Evolutionary conservation across 306 rosid species (phyloP), one percentile per base, ranked within the genome.

Genomic region (Abrus pulchellus): DNA sequence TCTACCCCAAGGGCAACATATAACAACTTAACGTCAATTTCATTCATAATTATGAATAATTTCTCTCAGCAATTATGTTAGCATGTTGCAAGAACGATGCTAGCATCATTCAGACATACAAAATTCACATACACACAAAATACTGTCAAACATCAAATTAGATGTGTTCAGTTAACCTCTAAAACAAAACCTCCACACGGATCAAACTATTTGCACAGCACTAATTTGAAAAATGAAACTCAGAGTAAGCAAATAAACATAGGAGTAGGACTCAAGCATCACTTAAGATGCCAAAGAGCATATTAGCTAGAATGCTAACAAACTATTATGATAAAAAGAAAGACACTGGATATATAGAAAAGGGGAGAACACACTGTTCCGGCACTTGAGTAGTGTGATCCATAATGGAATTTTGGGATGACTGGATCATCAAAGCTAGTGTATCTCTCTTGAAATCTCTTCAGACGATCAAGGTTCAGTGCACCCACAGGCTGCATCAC

Each of bases 311-410:
- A 66, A 68, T 54, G 60, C 6, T 32, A 71, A 79, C 27, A 60
- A 56, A 56, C 65, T 70, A 71, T 10, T 45, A 33, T 74, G 52
- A 78, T 45, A 47, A 78, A 72, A 4, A 20, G 34, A 74, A 65
- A 14, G 80, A 41, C 78, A 4, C 27, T 13, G 36, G 3, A 75
- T 83, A 13, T 45, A 5, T 67, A 38, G 48, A 29, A 52, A 68
- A 59, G 40, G 9, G 30, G 82, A 75, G 75, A 20, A 89, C 99
- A 49, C 83, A 95, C 99, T 68, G 99, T 93, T 89, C 98, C 99
- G 38, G 99, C 99, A 88, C 98, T 95, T 4, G 99, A 95, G 87
- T 92, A 95, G 88, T 95, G 98, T 71, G 99, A 95, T 81, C 99
- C 98, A 48, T 93, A 95, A 88, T 93, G 99, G 75, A 95, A 95